These are phyloP conservation scores for Petrea volubilis DNA, from an alignment of 257 asterid genomes.

Conservation along the genomic window DNA sequence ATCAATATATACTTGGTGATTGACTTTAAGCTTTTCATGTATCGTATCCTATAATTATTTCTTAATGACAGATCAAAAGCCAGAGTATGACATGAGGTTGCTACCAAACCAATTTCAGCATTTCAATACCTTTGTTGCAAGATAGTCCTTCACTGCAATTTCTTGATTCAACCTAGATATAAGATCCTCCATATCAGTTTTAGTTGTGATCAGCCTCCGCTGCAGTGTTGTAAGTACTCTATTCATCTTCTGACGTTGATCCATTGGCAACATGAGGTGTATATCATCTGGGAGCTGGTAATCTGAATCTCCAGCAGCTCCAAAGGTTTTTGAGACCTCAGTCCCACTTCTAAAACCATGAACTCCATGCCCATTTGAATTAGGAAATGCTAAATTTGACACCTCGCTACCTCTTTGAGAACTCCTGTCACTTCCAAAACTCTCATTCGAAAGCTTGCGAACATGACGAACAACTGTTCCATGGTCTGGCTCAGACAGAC, in stretches of 20 bases:
- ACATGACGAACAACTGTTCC: constrained; percentile 48
- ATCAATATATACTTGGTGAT: no score
- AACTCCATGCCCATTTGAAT: constrained; percentile 51
- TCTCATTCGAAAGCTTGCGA: constrained; percentile 67
- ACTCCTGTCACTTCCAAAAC: constrained; percentile 77
- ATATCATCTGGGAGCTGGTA: constrained; percentile 63
- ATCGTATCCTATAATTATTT: neutral
- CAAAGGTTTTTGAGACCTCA: constrained; percentile 46
- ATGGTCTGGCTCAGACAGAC: constrained; percentile 34
- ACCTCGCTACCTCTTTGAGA: constrained; percentile 65
- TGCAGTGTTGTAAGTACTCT: constrained; percentile 71
- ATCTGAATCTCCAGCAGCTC: constrained; percentile 44
- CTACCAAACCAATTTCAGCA: constrained; percentile 16
- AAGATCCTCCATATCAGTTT: constrained; percentile 99
- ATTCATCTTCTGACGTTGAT: constrained; percentile 86
- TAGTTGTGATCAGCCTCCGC: constrained; percentile 74
- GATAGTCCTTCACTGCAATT: constrained; percentile 89
- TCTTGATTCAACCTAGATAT: constrained; percentile 94
- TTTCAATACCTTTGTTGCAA: constrained; percentile 75
- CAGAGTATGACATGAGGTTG: constrained; percentile 13
- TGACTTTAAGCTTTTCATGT: neutral
- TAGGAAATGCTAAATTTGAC: constrained; percentile 46
- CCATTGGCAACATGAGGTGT: constrained; percentile 69
- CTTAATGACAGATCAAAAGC: neutral
- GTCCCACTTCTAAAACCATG: constrained; percentile 46